phyloP scores from a whole-genome alignment of 768 basidiomycete genomes.

The Tylopilus felleus region DNA sequence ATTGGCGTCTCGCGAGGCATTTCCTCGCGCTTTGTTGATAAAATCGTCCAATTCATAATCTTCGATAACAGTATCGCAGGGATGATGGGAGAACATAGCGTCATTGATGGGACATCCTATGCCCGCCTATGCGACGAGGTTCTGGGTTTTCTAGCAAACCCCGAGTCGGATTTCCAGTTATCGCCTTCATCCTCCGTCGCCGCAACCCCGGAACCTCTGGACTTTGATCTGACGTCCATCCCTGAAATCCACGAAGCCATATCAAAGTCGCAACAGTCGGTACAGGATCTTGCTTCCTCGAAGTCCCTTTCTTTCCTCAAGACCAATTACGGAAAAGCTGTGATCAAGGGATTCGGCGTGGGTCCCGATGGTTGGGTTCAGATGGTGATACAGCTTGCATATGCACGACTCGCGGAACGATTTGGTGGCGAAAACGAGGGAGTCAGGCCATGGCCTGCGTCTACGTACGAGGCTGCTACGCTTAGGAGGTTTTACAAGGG shows the following conservation, averaged over 20 bases:
- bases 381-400: slow-evolving; percentile 88
- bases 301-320: slow-evolving; percentile 62
- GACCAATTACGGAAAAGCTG: too few species aligned
- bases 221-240: slow-evolving; percentile 68
- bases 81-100: slow-evolving; percentile 88
- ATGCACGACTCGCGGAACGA: slow-evolving; percentile 58
- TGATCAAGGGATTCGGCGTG: too few species aligned
- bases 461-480: slow-evolving; percentile 89
- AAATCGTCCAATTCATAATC: slow-evolving; percentile 83
- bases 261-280: slow-evolving; percentile 49
- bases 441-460: slow-evolving; percentile 51
- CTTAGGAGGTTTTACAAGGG: slow-evolving; percentile 88
- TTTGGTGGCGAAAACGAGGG: slow-evolving; percentile 18
- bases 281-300: slow-evolving; percentile 55
- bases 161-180: slow-evolving; percentile 61
- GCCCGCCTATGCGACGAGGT: slow-evolving; percentile 69
- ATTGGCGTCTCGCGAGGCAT: slow-evolving; percentile 41
- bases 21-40: slow-evolving; percentile 85
- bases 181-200: slow-evolving; percentile 16
- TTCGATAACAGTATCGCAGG: slow-evolving; percentile 80
- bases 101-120: slow-evolving; percentile 88
- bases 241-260: slow-evolving; percentile 45
- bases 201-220: slow-evolving; percentile 46
- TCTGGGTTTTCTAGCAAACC: slow-evolving; percentile 54
- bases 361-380: slow-evolving; percentile 95